These are phyloP conservation scores for Pulveroboletus sp. DNA, from an alignment of 768 basidiomycete species.

Conservation along the genomic window DNA sequence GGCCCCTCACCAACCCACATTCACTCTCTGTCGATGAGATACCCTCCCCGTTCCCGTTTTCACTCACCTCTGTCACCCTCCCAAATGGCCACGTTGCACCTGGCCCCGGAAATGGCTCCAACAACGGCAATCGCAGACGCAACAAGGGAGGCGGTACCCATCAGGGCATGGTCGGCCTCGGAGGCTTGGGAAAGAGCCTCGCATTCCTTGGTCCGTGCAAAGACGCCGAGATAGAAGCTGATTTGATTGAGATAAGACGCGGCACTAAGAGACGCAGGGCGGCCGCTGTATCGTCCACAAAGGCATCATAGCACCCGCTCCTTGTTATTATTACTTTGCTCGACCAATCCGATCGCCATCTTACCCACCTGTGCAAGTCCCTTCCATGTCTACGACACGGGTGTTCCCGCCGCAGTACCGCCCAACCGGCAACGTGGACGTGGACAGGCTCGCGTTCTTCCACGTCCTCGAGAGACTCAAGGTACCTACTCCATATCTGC, in stretches of 20 bases:
- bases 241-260: constrained; percentile 73
- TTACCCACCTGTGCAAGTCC: constrained; percentile 14
- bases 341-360: constrained; percentile 12
- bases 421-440: constrained; percentile 45
- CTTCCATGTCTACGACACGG: constrained; percentile 28
- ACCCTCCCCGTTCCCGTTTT: constrained; percentile 78
- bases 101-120: constrained; percentile 36
- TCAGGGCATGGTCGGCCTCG: constrained; percentile 49
- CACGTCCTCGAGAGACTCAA: constrained; percentile 87
- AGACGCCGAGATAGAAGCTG: constrained; percentile 68
- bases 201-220: constrained; percentile 51
- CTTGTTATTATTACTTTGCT: constrained; percentile 1
- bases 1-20: constrained; percentile 73
- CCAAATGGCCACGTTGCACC: constrained; percentile 32
- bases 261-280: constrained; percentile 55
- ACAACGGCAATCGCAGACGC: constrained; percentile 38
- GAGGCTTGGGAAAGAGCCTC: constrained; percentile 73
- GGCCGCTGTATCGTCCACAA: constrained; percentile 29
- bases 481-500: constrained; percentile 39
- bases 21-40: constrained; percentile 84
- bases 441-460: constrained; percentile 83
- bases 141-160: constrained; percentile 52
- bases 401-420: constrained; percentile 57
- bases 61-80: constrained; percentile 55
- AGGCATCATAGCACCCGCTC: constrained; percentile 21